phyloP scores from a whole-genome alignment of 371 early-diverging fungal genomes.

The Syncephalis plumigaleata region DNA sequence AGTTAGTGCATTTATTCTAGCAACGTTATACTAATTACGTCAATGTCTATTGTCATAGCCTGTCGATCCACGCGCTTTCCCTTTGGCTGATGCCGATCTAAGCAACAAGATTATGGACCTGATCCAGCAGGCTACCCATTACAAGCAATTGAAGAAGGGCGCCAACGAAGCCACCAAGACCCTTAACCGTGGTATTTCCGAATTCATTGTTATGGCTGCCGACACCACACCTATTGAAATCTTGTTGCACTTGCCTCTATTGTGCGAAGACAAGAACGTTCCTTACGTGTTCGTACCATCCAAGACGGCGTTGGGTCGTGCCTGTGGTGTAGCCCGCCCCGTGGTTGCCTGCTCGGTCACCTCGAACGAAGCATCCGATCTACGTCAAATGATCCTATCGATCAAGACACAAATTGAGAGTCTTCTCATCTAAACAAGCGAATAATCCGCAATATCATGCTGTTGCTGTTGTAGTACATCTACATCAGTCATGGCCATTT shows the following conservation, averaged over 20 bases:
- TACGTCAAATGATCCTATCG: slow-evolving; percentile 77
- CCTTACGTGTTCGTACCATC: slow-evolving; percentile 96
- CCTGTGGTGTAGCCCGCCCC: slow-evolving; percentile 92
- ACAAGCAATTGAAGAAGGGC: slow-evolving; percentile 98
- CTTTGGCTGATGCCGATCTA: slow-evolving; percentile 81
- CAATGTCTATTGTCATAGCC: no score
- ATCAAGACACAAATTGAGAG: slow-evolving; percentile 89
- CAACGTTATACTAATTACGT: no score
- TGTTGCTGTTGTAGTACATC: no score
- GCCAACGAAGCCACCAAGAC: slow-evolving; percentile 99
- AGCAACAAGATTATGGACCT: slow-evolving; percentile 89
- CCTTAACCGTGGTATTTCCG: slow-evolving; percentile 97
- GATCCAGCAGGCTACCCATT: slow-evolving; percentile 93
- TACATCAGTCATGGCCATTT: no score
- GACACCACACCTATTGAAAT: slow-evolving; percentile 97
- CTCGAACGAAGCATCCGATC: slow-evolving; percentile 91
- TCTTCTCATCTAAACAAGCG: slow-evolving; percentile 49
- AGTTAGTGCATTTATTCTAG: no score
- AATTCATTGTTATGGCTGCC: slow-evolving; percentile 97
- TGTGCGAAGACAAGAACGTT: slow-evolving; percentile 99
- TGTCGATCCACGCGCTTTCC: slow-evolving; percentile 65
- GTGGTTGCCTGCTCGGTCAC: slow-evolving; percentile 90
- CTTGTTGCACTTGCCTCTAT: slow-evolving; percentile 87
- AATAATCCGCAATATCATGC: no score
- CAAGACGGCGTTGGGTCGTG: slow-evolving; percentile 94